Base-by-base conservation (phyloP, 1,139 yeast genomes). In the Kodamaea derodonti region DNA sequence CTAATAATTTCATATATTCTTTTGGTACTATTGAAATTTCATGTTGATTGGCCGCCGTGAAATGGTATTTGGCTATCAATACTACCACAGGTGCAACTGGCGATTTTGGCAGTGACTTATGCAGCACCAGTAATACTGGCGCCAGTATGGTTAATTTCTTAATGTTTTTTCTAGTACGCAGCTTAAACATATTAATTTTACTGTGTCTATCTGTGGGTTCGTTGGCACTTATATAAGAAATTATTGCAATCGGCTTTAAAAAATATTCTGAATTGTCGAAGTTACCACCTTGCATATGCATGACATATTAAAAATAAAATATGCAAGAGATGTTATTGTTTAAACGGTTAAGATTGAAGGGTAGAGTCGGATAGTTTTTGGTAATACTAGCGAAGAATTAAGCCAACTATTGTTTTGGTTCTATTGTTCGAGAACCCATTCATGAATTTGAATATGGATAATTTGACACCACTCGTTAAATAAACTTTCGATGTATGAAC, bases 101-200 rank as follows among this genome's bases (percentile, higher is more conserved):
- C 14, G 34, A 32, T 18, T 24, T 12, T 7, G 27, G 16, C n/a
- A 33, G 36, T 12, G 34, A 30, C 14, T 20, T 13, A 10, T 30
- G 37, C 37, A 30, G 36, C 31, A 14, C 12, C 29, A 32, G 42
- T 37, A 34, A 31, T n/a, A 54, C 38, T 11, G 65, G 65, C 4
- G 58, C 52, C 28, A 64, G 55, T 17, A 64, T 63, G 12, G 54
- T 45, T 24, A 62, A 42, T 14, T 55, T 52, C 38, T 58, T 62
- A 38, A 63, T 49, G 39, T 55, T 59, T 41, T 52, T 57, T 29
- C 49, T 52, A 9, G 61, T 49, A 36, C 53, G 60, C 5, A 65
- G 51, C 36, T 51, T 53, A 38, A 63, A 60, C 29, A 62, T 48
- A 18, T 18, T 18, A 9, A 18, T 9, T 18, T 18, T 9, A 18